phyloP scores from a whole-genome alignment of 257 asterid species.

The Salvia rosmarinus region DNA sequence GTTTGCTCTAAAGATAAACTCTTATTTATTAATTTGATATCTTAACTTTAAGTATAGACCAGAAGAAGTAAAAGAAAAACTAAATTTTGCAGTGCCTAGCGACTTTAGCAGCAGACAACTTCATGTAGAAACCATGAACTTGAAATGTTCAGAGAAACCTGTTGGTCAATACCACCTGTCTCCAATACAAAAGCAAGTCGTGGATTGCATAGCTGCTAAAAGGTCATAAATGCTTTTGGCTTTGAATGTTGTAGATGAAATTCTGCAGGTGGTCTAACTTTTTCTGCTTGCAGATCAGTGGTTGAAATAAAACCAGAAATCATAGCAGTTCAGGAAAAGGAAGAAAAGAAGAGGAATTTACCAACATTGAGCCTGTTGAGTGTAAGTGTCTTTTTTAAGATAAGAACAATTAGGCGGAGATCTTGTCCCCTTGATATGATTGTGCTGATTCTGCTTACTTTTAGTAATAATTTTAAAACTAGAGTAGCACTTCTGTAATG shows the following conservation, averaged over 20 bases:
- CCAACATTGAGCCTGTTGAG: constrained; percentile 38
- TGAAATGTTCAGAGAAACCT: constrained; percentile 41
- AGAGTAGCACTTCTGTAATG: background rate
- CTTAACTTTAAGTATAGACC: constrained; percentile 7
- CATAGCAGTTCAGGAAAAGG: constrained; percentile 37
- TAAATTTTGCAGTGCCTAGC: constrained; percentile 49
- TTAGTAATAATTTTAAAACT: background rate
- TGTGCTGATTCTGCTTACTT: background rate
- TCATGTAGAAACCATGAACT: constrained; percentile 40
- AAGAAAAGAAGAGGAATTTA: constrained; percentile 38
- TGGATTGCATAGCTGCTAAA: constrained; percentile 39
- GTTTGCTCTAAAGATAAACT: constrained; percentile 39
- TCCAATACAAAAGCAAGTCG: constrained; percentile 38
- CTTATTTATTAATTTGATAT: constrained; percentile 23
- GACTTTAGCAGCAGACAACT: constrained; percentile 35
- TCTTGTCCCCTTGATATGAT: background rate
- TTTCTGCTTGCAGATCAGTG: constrained; percentile 49
- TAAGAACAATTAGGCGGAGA: background rate
- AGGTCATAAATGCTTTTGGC: constrained; percentile 41
- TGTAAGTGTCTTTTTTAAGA: constrained; percentile 41
- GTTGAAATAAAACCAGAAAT: constrained; percentile 41
- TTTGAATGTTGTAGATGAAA: constrained; percentile 9
- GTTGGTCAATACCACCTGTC: constrained; percentile 36
- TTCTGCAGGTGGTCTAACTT: constrained; percentile 11
- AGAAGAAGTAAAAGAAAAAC: constrained; percentile 19